Evolutionary conservation across 2,329 filamentous ascomycete genomes (phyloP).

Genomic region (Cladophialophora immunda): DNA sequence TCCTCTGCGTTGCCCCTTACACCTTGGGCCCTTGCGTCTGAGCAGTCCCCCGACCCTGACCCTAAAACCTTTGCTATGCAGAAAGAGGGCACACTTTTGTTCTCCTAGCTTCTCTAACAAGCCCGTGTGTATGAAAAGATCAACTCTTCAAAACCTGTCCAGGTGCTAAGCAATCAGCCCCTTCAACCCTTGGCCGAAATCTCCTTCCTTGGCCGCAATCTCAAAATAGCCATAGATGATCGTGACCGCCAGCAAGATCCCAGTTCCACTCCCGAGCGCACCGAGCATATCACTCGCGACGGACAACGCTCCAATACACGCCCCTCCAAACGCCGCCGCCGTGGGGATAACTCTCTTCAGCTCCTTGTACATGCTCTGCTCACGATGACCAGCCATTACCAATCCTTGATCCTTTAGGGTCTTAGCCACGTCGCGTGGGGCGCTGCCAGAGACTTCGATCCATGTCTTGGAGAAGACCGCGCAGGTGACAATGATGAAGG

Average conservation of each 20-base stretch:
- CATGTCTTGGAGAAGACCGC: constrained; percentile 99
- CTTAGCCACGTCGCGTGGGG: constrained; percentile 97
- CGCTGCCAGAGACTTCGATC: constrained; percentile 99
- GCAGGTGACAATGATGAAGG: constrained; percentile 97
- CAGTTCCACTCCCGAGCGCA: constrained; percentile 93
- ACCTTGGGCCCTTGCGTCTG: neutral
- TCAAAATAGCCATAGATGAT: constrained; percentile 99
- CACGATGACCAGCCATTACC: constrained; percentile 98
- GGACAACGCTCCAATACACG: constrained; percentile 96
- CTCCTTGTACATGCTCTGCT: constrained; percentile 99
- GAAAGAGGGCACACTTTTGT: constrained; percentile 25
- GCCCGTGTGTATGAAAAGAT: constrained; percentile 4
- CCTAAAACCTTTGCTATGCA: constrained; percentile 27
- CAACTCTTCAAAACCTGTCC: neutral
- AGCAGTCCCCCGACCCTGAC: neutral
- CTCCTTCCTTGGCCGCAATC: constrained; percentile 98
- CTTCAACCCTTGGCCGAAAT: constrained; percentile 78
- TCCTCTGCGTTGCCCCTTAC: neutral
- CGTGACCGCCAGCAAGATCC: constrained; percentile 97
- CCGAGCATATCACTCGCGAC: constrained; percentile 95
- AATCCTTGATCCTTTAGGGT: constrained; percentile 99
- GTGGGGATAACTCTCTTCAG: constrained; percentile 99
- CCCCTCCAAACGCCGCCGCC: constrained; percentile 96
- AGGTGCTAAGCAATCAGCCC: constrained; percentile 63
- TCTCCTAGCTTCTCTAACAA: constrained; percentile 3